Evolutionary conservation across 306 rosid genomes (phyloP).

Genomic region (Casuarina glauca): DNA sequence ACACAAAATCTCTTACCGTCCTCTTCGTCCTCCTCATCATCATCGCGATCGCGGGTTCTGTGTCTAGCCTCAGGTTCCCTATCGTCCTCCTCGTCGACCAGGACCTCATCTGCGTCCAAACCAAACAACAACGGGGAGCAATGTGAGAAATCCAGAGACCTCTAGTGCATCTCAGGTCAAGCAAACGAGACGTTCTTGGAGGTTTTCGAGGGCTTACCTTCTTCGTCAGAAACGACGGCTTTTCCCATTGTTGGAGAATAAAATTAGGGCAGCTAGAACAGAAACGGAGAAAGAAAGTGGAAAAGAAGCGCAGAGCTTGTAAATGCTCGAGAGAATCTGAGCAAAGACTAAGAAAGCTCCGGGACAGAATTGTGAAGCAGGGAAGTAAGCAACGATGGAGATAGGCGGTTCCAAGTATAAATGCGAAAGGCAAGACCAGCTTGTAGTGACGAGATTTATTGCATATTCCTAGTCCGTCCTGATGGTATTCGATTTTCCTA

Average conservation of each 20-base stretch:
- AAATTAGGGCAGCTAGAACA: background rate
- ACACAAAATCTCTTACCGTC: conserved; percentile 55
- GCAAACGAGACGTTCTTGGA: background rate
- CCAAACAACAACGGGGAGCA: conserved; percentile 20
- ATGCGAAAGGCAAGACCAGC: too few relatives aligned
- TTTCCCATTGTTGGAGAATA: conserved; percentile 35
- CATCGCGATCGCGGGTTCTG: conserved; percentile 41
- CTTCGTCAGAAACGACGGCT: conserved; percentile 53
- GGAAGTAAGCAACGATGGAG: too few relatives aligned
- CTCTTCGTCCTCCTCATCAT: conserved; percentile 80
- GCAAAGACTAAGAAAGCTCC: background rate
- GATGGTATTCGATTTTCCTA: too few relatives aligned
- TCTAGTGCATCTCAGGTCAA: background rate
- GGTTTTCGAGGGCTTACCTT: conserved; percentile 51
- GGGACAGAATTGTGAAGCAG: too few relatives aligned
- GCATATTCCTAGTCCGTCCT: too few relatives aligned
- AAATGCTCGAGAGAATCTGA: background rate
- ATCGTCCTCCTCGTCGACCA: conserved; percentile 70
- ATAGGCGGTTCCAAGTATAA: too few relatives aligned
- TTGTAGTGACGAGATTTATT: too few relatives aligned
- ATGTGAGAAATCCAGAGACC: conserved; percentile 13
- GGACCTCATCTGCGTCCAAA: conserved; percentile 65
- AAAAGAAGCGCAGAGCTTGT: background rate
- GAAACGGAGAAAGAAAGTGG: conserved; percentile 4
- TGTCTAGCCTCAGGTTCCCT: conserved; percentile 63